Evolutionary conservation across 2,329 filamentous ascomycete genomes (phyloP), one percentile per base, ranked within the genome.

Genomic region (Pezicula radicicola): DNA sequence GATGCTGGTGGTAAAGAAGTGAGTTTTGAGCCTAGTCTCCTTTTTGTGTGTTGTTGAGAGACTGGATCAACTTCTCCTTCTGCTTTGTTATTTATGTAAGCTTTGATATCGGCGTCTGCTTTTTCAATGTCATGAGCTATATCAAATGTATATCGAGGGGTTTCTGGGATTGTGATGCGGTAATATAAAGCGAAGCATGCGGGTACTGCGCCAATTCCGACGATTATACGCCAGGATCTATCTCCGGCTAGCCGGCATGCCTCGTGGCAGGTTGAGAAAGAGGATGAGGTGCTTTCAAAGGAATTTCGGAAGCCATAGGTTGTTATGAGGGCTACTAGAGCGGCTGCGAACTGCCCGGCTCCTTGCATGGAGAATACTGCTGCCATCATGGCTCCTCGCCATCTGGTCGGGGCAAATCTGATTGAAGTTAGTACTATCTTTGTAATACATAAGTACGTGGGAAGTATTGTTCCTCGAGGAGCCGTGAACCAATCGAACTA

Each of bases 331-430:
- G 87, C 83, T 18, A 92, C 78, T 6, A 91, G 73, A 25, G 87
- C 85, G 12, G 87, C 86, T 18, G 76, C 75, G 48, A 93, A 82
- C 63, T 93, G 88, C n/a, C 89, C 89, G 25, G 91, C 75, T 45
- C 88, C 88, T 63, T 94, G 89, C 88, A 92, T 92, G 36, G 87
- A 88, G 64, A 94, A 94, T 46, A 93, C 88, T 15, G 87, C 80
- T 10, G 85, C 87, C 76, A 94, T 88, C 86, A 94, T 93, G 52
- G 85, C 87, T 55, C 88, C 89, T 61, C 89, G 79, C 83, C 88
- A 91, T 62, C 87, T 83, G 12, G 89, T 93, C 3, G 88, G 90
- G 8, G 89, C 88, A 66, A 93, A 93, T 61, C 81, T 83, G 58
- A 12, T 4, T n/a, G 19, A n/a, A 56, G 51, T 36, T 19, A 30